Evolutionary conservation across 371 early-diverging fungal genomes (phyloP).

Genomic region (Lichtheimia ornata): DNA sequence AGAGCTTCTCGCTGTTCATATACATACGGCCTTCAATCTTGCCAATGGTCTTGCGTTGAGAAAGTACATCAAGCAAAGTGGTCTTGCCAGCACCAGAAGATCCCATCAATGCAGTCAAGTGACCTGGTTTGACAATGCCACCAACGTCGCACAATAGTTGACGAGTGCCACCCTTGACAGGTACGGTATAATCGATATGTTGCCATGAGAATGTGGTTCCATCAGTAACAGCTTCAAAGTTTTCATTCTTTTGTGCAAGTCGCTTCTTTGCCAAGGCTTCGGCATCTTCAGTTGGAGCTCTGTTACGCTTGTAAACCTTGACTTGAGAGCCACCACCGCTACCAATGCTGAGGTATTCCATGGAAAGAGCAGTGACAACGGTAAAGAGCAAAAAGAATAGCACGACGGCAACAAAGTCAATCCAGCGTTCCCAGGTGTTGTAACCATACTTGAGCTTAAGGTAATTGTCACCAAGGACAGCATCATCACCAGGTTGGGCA

Average conservation of each 20-base stretch:
- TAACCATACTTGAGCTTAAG: slow-evolving; percentile 41
- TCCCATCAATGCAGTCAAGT: slow-evolving; percentile 85
- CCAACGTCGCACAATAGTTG: slow-evolving; percentile 57
- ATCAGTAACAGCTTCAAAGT: slow-evolving; percentile 34
- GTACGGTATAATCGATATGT: slow-evolving; percentile 59
- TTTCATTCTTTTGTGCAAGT: neutral
- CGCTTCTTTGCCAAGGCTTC: slow-evolving; percentile 20
- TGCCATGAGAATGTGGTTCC: slow-evolving; percentile 65
- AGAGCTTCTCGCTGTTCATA: slow-evolving; percentile 61
- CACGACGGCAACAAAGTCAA: slow-evolving; percentile 57
- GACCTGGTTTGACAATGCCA: slow-evolving; percentile 58
- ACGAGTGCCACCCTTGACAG: slow-evolving; percentile 55
- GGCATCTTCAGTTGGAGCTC: slow-evolving; percentile 29
- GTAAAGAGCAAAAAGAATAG: slow-evolving; percentile 60
- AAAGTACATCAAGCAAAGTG: slow-evolving; percentile 82
- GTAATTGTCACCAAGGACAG: slow-evolving; percentile 56
- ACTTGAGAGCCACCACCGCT: slow-evolving; percentile 58
- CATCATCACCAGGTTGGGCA: slow-evolving; percentile 42
- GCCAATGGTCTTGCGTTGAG: slow-evolving; percentile 80
- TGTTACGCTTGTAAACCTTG: slow-evolving; percentile 57
- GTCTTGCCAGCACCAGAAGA: slow-evolving; percentile 91
- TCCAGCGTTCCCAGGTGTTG: slow-evolving; percentile 56
- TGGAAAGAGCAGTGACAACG: slow-evolving; percentile 45
- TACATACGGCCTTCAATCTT: slow-evolving; percentile 72
- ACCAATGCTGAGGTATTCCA: slow-evolving; percentile 57